Percentiles rank a stretch among this genome's conserved stretches.
These are phyloP conservation scores for Babesia bigemina DNA, from an alignment of 169 alveolate species.

Conservation along the genomic window DNA sequence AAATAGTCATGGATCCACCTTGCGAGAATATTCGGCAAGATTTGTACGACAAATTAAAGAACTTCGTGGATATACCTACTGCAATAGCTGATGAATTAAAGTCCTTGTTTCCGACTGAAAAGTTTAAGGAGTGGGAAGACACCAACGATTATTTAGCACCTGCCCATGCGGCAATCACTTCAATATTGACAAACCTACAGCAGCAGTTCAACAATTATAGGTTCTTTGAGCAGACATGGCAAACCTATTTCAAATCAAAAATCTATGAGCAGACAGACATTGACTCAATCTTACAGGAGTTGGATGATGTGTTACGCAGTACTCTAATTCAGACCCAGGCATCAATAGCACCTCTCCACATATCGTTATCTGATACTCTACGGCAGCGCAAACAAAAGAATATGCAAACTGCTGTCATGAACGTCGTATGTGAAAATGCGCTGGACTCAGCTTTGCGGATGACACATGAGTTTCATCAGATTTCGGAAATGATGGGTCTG, in stretches of 20 bases:
- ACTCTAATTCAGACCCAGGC: not conserved
- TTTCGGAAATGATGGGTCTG: no score
- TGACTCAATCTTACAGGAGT: not conserved
- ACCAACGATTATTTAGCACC: not conserved
- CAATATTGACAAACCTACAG: conserved; percentile 13
- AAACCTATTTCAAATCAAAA: not conserved
- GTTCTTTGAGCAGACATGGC: not conserved
- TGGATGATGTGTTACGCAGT: not conserved
- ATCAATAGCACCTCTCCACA: not conserved
- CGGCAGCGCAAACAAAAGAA: not conserved
- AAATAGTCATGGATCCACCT: not conserved
- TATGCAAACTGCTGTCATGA: not conserved
- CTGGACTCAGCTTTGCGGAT: not conserved
- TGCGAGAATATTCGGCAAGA: not conserved
- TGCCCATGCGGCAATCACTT: not conserved
- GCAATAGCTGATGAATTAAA: not conserved
- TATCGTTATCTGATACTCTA: not conserved
- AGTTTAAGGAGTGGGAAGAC: not conserved
- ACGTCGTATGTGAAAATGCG: conserved; percentile 1
- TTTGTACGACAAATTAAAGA: not conserved
- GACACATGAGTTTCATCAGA: not conserved
- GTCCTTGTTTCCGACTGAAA: not conserved
- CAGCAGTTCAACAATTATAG: not conserved
- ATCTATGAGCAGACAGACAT: not conserved
- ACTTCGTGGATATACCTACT: not conserved